Percentiles rank a stretch among this genome's conserved stretches.
These are phyloP conservation scores for Talaromyces sp. DNA, from an alignment of 2,329 filamentous ascomycete species.

Conservation along the genomic window DNA sequence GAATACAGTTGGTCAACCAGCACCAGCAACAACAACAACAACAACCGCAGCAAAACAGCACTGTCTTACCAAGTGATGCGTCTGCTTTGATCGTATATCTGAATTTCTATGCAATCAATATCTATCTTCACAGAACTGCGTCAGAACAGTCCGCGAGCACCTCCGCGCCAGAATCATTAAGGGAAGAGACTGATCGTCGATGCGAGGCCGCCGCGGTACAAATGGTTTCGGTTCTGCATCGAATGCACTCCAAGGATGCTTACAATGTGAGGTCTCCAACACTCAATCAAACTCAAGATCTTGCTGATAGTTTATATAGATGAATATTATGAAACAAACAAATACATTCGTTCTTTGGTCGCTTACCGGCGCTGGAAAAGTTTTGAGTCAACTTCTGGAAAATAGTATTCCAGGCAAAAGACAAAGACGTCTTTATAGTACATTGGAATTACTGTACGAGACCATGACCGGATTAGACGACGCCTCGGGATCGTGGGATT, in stretches of 20 bases:
- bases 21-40: not conserved
- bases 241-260: not conserved
- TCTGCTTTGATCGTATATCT: not conserved
- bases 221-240: not conserved
- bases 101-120: not conserved
- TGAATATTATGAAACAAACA: not conserved
- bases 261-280: not conserved
- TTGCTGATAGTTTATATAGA: not conserved
- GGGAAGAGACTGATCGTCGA: not conserved
- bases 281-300: not conserved
- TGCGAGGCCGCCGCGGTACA: not conserved
- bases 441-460: not conserved
- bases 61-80: not conserved
- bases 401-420: not conserved
- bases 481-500: not conserved
- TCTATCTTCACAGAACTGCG: not conserved
- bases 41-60: not conserved
- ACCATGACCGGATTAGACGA: not conserved
- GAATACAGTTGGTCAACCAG: not conserved
- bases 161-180: not conserved
- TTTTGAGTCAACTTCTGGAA: not conserved
- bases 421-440: not conserved
- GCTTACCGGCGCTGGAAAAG: not conserved
- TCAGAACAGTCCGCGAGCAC: not conserved
- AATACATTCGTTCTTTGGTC: constrained; percentile 1